phyloP scores from a whole-genome alignment of 2,329 filamentous ascomycete species.

The Colletotrichum chlorophyti region DNA sequence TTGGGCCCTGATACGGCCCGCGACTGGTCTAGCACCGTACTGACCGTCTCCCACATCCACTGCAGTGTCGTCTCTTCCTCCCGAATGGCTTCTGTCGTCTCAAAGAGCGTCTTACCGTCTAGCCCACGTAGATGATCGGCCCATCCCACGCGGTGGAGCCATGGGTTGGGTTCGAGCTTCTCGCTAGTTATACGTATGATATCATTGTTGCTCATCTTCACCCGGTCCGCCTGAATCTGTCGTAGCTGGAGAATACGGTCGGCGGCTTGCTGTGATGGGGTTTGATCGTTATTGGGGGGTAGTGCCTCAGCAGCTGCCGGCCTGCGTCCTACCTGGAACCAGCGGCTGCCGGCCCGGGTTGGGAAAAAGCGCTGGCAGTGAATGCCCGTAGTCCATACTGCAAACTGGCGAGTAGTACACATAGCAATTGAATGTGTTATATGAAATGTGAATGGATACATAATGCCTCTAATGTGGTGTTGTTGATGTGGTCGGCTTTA shows the following conservation, averaged over 20 bases:
- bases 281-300: no score
- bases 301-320: background rate
- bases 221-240: background rate
- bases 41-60: background rate
- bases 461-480: background rate
- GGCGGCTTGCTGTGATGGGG: background rate
- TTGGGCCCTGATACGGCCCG: background rate
- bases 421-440: background rate
- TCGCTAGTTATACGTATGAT: background rate
- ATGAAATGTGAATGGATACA: background rate
- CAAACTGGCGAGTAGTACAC: background rate
- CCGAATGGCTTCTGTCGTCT: background rate
- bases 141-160: background rate
- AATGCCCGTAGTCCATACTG: background rate
- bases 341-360: background rate
- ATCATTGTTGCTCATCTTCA: background rate
- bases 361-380: background rate
- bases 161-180: no score
- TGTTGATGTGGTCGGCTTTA: background rate
- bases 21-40: background rate
- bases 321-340: background rate
- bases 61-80: slow-evolving; percentile 12
- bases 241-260: background rate
- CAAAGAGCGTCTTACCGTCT: background rate
- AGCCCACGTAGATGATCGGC: background rate